Evolutionary conservation across 306 rosid genomes (phyloP).

Genomic region (Begonia masoniana): DNA sequence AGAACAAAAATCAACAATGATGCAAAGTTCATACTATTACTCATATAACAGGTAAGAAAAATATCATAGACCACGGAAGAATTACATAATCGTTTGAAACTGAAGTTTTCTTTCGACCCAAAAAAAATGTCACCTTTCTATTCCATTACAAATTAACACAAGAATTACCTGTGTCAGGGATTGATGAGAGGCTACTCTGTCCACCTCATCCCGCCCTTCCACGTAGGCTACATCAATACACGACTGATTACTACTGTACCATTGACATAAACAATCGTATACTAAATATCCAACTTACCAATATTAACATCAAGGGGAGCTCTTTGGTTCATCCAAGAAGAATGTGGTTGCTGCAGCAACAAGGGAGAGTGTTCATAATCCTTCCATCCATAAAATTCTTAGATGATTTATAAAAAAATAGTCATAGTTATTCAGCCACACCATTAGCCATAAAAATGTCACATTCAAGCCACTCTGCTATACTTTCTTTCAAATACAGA

Average conservation of each 20-base stretch:
- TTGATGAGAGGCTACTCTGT: constrained; percentile 71
- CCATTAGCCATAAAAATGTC: too few species aligned
- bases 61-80: not conserved
- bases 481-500: too few species aligned
- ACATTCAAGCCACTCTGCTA: too few species aligned
- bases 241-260: constrained; percentile 21
- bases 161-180: constrained; percentile 62
- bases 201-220: constrained; percentile 94
- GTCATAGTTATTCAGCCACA: too few species aligned
- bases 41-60: not conserved
- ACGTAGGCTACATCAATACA: constrained; percentile 65
- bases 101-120: not conserved
- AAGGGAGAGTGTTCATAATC: constrained; percentile 3
- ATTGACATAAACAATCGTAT: constrained; percentile 6
- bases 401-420: too few species aligned
- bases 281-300: constrained; percentile 45
- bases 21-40: not conserved
- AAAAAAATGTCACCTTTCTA: not conserved
- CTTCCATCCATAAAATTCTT: too few species aligned
- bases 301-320: constrained; percentile 93
- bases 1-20: not conserved
- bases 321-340: constrained; percentile 76
- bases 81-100: not conserved
- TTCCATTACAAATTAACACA: not conserved
- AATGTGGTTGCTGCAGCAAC: constrained; percentile 68